These are phyloP conservation scores for Dryadomyces sulphureus DNA, from an alignment of 2,329 filamentous ascomycete genomes.

Conservation along the genomic window DNA sequence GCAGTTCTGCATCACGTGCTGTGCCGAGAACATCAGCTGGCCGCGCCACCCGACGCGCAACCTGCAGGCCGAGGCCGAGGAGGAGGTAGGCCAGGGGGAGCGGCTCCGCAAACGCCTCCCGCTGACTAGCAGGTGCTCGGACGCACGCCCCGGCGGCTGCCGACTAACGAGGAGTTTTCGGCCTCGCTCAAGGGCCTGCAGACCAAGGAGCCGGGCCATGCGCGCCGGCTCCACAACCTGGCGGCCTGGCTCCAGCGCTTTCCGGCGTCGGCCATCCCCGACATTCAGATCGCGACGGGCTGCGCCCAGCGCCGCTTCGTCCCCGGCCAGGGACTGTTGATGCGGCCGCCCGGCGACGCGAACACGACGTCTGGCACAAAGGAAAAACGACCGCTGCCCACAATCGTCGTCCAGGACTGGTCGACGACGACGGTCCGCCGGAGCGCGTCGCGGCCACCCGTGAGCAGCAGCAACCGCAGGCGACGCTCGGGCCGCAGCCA, in stretches of 20 bases:
- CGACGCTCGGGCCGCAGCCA: neutral
- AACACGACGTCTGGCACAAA: neutral
- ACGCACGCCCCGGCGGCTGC: neutral
- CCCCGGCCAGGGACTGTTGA: neutral
- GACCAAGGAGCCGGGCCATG: neutral
- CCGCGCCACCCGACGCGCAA: constrained; percentile 13
- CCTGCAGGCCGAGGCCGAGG: constrained; percentile 13
- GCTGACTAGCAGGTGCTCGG: neutral
- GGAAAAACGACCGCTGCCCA: too few relatives aligned
- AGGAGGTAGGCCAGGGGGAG: neutral
- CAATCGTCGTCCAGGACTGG: too few relatives aligned
- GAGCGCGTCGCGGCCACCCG: neutral
- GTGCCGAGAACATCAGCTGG: constrained; percentile 12
- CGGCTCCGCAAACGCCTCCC: too few relatives aligned
- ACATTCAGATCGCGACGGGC: neutral
- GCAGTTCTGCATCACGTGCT: constrained; percentile 12
- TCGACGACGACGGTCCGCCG: too few relatives aligned
- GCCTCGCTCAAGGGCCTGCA: neutral
- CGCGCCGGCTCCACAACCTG: neutral
- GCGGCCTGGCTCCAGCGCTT: neutral
- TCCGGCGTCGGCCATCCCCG: neutral
- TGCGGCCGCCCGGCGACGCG: too few relatives aligned
- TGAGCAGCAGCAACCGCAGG: neutral
- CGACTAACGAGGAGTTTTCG: constrained; percentile 1
- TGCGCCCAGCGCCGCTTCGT: neutral